A percentile compares a stretch with the other conserved stretches of the same genome.
Conservation (phyloP, 805 yeast species). For the Metschnikowia lachancei region DNA sequence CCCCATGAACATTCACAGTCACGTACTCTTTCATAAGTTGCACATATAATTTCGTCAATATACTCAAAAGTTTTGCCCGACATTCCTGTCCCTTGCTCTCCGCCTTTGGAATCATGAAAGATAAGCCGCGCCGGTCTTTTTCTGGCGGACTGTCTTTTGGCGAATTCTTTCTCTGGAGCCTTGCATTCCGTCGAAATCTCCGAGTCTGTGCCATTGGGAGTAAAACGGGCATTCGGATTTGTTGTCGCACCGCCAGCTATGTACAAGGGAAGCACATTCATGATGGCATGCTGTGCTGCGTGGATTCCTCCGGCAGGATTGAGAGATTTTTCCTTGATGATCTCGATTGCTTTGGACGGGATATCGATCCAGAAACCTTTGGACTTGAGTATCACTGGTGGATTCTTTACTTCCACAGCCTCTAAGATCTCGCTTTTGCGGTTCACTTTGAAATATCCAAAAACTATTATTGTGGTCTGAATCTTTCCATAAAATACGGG, state of each 20-base stretch:
- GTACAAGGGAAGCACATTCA: conserved; percentile 72
- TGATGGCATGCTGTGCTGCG: conserved; percentile 89
- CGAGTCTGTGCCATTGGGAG: conserved; percentile 33
- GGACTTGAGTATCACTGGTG: conserved; percentile 66
- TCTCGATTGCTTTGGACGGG: conserved; percentile 59
- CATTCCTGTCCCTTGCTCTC: conserved; percentile 75
- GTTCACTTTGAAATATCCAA: conserved; percentile 90
- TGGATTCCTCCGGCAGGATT: conserved; percentile 91
- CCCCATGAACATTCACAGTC: conserved; percentile 75
- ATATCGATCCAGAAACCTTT: conserved; percentile 93
- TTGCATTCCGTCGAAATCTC: conserved; percentile 93
- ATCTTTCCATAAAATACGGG: conserved; percentile 79
- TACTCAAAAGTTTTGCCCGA: conserved; percentile 77
- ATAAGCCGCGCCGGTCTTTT: conserved; percentile 84
- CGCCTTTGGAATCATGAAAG: conserved; percentile 82
- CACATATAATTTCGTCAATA: conserved; percentile 60
- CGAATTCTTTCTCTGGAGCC: conserved; percentile 95
- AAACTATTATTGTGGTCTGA: conserved; percentile 70
- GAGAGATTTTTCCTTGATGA: conserved; percentile 55
- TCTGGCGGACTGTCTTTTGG: conserved; percentile 65
- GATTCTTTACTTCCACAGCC: conserved; percentile 87
- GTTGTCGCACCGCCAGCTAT: conserved; percentile 65
- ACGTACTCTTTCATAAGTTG: conserved; percentile 56
- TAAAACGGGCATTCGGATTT: conserved; percentile 31
- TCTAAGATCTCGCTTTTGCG: conserved; percentile 77